Evolutionary conservation across 139 green algal genomes (phyloP).

Genomic region (Chlamydomonas asymmetrica): DNA sequence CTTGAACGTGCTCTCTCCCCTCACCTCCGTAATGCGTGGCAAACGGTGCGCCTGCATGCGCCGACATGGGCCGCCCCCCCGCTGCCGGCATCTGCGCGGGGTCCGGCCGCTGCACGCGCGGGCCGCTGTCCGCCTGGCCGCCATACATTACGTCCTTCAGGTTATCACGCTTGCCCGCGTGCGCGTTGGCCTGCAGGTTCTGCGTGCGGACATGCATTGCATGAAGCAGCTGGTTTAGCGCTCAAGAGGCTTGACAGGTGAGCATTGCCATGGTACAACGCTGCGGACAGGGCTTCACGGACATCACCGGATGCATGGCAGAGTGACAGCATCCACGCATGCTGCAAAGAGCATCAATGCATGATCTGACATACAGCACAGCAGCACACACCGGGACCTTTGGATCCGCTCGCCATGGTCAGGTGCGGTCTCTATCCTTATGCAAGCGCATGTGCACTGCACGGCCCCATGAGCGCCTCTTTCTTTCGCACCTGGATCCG

Average conservation of each 20-base stretch:
- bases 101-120: constrained; percentile 5
- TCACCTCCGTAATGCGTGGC: constrained; percentile 17
- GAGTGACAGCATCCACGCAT: background rate
- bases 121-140: constrained; percentile 10
- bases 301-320: background rate
- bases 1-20: background rate
- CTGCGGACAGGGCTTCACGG: background rate
- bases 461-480: no score
- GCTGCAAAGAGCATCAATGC: background rate
- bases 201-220: background rate
- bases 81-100: constrained; percentile 39
- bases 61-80: constrained; percentile 12
- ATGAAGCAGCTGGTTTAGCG: background rate
- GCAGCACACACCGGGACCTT: background rate
- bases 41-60: constrained; percentile 11
- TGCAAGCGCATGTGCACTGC: background rate
- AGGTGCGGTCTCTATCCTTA: background rate
- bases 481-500: background rate
- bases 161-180: constrained; percentile 24
- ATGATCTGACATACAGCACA: background rate
- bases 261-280: background rate
- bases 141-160: constrained; percentile 23
- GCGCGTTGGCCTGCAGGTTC: constrained; percentile 29
- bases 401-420: background rate
- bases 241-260: background rate